Conservation (phyloP, 2,329 filamentous ascomycete genomes). For the Bipolaris victoriae region DNA sequence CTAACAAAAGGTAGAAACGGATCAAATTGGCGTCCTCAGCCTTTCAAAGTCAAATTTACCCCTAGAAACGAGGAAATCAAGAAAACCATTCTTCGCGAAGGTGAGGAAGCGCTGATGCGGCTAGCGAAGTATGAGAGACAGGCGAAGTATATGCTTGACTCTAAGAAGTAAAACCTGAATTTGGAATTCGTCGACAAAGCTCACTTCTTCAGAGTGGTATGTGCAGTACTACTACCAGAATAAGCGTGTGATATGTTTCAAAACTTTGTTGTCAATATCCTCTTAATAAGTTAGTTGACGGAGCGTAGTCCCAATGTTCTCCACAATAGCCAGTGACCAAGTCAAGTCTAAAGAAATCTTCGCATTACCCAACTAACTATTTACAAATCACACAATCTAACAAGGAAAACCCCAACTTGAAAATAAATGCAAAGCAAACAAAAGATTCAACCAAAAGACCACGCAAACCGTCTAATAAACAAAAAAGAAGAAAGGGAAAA, state of each 20-base stretch:
- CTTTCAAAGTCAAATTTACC: slow-evolving; percentile 1
- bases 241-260: no score
- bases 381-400: no score
- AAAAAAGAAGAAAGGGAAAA: no score
- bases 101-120: background rate
- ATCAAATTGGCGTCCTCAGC: slow-evolving; percentile 5
- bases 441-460: background rate
- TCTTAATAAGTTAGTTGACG: no score
- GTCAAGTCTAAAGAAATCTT: no score
- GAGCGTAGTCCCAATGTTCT: no score
- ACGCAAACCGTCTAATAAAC: no score
- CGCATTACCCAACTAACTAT: no score
- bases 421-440: no score
- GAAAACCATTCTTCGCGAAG: background rate
- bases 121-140: background rate
- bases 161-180: background rate
- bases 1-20: background rate
- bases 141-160: slow-evolving; percentile 1
- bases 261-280: no score
- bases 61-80: slow-evolving; percentile 5
- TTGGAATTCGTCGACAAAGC: accelerated
- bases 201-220: background rate
- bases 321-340: no score
- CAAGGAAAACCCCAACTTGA: no score
- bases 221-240: background rate